Percentiles rank a stretch among this genome's conserved stretches.
Conservation (phyloP, 768 basidiomycete species). For the Cyclocybe aegerita region DNA sequence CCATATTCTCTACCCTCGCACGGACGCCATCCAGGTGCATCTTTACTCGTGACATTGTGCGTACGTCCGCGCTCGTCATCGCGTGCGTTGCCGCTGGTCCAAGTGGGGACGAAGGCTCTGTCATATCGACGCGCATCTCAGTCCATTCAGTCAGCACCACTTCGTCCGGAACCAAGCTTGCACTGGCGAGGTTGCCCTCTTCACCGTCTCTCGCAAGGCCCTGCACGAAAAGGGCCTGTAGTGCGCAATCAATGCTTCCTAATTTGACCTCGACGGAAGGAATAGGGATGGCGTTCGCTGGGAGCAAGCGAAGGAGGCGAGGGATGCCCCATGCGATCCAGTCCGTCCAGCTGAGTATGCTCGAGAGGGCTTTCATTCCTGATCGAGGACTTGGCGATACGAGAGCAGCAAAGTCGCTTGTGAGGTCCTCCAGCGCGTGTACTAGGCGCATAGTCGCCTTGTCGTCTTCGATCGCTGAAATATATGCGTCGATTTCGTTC, state of each 20-base stretch:
- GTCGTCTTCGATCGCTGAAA: conserved; percentile 20
- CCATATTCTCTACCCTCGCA: conserved; percentile 29
- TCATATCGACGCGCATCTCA: conserved; percentile 34
- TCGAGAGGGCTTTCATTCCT: conserved; percentile 7
- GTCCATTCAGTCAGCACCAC: conserved; percentile 33
- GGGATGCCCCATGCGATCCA: conserved; percentile 35
- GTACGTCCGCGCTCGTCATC: conserved; percentile 10
- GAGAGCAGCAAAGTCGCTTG: conserved; percentile 11
- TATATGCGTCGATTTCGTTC: conserved; percentile 16
- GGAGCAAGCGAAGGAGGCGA: conserved; percentile 26
- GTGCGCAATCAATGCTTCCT: conserved; percentile 26
- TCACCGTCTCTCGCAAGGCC: conserved; percentile 16
- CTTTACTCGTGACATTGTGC: conserved; percentile 22
- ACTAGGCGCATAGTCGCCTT: conserved; percentile 23
- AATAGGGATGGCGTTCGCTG: conserved; percentile 27
- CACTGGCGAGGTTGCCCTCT: conserved; percentile 14
- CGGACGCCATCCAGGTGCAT: conserved; percentile 36
- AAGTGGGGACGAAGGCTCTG: conserved; percentile 7
- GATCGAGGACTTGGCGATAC: conserved; percentile 3
- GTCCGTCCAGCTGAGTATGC: conserved; percentile 21
- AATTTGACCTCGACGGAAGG: conserved; percentile 38
- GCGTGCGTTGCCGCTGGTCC: not conserved
- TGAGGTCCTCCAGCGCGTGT: conserved; percentile 14
- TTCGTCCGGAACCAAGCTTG: conserved; percentile 33
- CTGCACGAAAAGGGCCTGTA: conserved; percentile 31